Base-by-base conservation (phyloP, 2,329 filamentous ascomycete species). In the Sporothrix euskadiensis region DNA sequence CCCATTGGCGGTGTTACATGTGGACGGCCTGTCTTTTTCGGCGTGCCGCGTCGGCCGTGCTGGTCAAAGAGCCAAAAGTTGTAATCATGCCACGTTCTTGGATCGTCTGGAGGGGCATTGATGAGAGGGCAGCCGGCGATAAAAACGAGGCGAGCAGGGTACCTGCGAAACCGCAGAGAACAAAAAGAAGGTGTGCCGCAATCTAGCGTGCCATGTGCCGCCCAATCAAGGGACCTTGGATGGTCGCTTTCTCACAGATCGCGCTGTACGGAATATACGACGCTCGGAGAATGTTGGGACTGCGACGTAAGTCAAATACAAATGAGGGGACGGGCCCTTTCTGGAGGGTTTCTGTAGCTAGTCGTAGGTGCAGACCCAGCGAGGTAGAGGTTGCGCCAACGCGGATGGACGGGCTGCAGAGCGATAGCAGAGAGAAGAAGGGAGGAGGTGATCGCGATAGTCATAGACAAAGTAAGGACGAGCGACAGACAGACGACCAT, bases 21-120 rank as follows among this genome's bases (percentile, higher is more conserved):
- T 30, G 52, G 69, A 71, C 49, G 68, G 69, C 72, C 59, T 71
- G 52, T 71, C 69, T 68, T 68, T 71, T 32, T 56, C 65, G 49
- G 30, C 39, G 66, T 41, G 65, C 71, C 71, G 63, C 57, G 61
- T 47, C n/a, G 49, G 49, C 66, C 44, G 44, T 49, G 10, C 16
- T 39, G 16, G 47, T 22, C n/a, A 54, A 54, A 22, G 49, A 47
- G 30, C 44, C 19, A 63, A 54, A 19, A 35, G 35, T 35, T 35
- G 8, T 35, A 0, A 8, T 8, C 35, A 35, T 35, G 30, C 16
- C 22, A 49, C 30, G 39, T 44, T 39, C 39, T 9, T 39, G 19
- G 57, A 9, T 61, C 16, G 32, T 39, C 57, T 22, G 32, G 16
- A 39, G 57, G 39, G 16, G 19, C 19, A 8, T 39, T 39, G 56